Evolutionary conservation across 352 stramenopile genomes (phyloP), one percentile per base, ranked within the genome.

Genomic region (Pythium sukuiense): DNA sequence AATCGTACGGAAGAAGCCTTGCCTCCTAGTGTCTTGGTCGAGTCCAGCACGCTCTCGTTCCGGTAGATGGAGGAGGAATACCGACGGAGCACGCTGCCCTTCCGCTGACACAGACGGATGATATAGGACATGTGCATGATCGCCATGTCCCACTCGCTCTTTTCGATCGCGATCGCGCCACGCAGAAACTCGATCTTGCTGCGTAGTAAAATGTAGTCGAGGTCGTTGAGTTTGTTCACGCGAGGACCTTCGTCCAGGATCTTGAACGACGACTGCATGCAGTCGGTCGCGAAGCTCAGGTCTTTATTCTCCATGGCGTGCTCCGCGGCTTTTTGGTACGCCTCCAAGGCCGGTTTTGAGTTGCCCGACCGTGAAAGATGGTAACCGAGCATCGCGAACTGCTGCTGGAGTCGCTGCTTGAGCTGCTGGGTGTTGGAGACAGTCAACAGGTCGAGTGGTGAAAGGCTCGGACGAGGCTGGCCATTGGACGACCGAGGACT

Each of bases 151-250:
- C 85, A 91, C 33, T 93, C 82, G 59, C 81, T 87, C 72, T 79
- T 88, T 70, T 90, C 76, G 26, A 93, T 76, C 24, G 80, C 79
- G 41, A 93, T 88, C 0, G 82, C 75, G 0, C 84, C 84, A 18
- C 74, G 79, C 58, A 93, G 78, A 63, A 90, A 93, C 63, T 93
- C 82, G 41, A 91, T 88, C 27, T 87, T 85, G 55, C 80, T 83
- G 45, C 80, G 74, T 35, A 89, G 59, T 52, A 90, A 30, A 45
- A 89, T 85, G 14, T 72, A 77, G 26, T 90, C 82, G 12, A 89
- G 62, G 8, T 93, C 80, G 30, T 72, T 75, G 5, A 91, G 56
- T 30, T 87, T 81, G 48, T 72, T 71, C 1, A 65, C 55, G 9
- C 74, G 70, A 8, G 75, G 69, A 14, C 76, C 69, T 4, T 84